Conservation (phyloP, 768 basidiomycete species). For the Obba rivulosa region DNA sequence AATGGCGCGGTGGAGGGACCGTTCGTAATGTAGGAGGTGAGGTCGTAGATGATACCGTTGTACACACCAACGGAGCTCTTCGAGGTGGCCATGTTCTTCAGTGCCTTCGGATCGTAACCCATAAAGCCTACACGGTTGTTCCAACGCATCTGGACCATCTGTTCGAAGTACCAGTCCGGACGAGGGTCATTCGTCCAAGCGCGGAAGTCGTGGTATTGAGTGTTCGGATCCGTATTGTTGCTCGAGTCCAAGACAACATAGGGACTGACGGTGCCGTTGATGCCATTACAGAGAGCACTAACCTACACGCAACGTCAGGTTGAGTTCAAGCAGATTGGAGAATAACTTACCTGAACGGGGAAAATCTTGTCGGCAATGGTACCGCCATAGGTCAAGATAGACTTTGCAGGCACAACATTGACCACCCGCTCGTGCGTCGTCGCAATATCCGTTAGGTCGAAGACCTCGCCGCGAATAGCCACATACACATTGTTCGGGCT, state of each 20-base stretch:
- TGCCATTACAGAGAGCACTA: constrained; percentile 87
- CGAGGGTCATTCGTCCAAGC: constrained; percentile 81
- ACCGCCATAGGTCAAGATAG: constrained; percentile 82
- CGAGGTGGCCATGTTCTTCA: constrained; percentile 61
- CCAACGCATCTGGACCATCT: constrained; percentile 91
- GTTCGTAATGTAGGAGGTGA: constrained; percentile 72
- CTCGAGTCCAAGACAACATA: constrained; percentile 60
- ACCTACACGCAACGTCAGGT: constrained; percentile 43
- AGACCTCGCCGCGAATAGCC: constrained; percentile 89
- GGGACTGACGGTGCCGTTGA: constrained; percentile 63
- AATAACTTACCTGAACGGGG: constrained; percentile 75
- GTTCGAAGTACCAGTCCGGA: constrained; percentile 97
- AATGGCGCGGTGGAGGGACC: constrained; percentile 48
- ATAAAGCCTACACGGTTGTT: constrained; percentile 84
- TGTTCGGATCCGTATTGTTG: constrained; percentile 73
- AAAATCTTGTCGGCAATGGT: constrained; percentile 69
- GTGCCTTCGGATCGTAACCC: constrained; percentile 73
- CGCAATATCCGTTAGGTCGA: constrained; percentile 72
- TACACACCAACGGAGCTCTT: constrained; percentile 79
- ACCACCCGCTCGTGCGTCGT: constrained; percentile 63
- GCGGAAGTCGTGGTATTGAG: constrained; percentile 95
- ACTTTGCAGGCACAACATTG: constrained; percentile 67
- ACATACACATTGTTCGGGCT: constrained; percentile 75
- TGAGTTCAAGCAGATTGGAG: background rate
- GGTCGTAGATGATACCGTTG: constrained; percentile 79